These are phyloP conservation scores for Coemansia sp. DNA, from an alignment of 192 early-diverging fungal species.

Conservation along the genomic window DNA sequence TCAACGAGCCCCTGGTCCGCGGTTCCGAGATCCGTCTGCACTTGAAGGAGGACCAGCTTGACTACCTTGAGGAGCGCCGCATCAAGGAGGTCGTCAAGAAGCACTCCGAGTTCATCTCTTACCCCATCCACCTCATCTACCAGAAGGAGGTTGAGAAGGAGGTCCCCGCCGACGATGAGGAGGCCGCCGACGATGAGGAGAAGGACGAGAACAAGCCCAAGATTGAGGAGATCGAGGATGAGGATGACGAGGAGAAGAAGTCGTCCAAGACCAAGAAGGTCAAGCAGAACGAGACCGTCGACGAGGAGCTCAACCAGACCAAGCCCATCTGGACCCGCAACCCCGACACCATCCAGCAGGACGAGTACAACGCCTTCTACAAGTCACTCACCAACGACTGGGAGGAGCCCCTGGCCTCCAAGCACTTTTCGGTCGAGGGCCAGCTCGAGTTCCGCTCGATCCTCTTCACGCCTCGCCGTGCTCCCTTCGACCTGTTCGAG, in stretches of 20 bases:
- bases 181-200: slow-evolving; percentile 70
- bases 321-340: slow-evolving; percentile 99
- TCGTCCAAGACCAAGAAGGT: slow-evolving; percentile 76
- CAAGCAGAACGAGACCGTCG: slow-evolving; percentile 55
- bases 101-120: slow-evolving; percentile 99
- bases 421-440: slow-evolving; percentile 99
- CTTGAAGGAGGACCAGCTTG: slow-evolving; percentile 98
- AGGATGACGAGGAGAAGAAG: slow-evolving; percentile 74
- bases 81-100: slow-evolving; percentile 99
- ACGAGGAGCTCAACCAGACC: slow-evolving; percentile 98
- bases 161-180: slow-evolving; percentile 90
- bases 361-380: slow-evolving; percentile 98
- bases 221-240: slow-evolving; percentile 68
- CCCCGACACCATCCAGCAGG: slow-evolving; percentile 94
- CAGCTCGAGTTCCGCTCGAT: slow-evolving; percentile 99
- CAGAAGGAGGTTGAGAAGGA: slow-evolving; percentile 99
- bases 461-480: slow-evolving; percentile 94
- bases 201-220: slow-evolving; percentile 79
- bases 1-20: slow-evolving; percentile 88
- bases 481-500: slow-evolving; percentile 98
- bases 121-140: slow-evolving; percentile 96
- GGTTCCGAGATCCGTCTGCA: slow-evolving; percentile 94
- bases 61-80: slow-evolving; percentile 98
- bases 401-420: slow-evolving; percentile 97
- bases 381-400: slow-evolving; percentile 99